Base-by-base conservation (phyloP, 768 basidiomycete species). In the Amanita subjunquillea region DNA sequence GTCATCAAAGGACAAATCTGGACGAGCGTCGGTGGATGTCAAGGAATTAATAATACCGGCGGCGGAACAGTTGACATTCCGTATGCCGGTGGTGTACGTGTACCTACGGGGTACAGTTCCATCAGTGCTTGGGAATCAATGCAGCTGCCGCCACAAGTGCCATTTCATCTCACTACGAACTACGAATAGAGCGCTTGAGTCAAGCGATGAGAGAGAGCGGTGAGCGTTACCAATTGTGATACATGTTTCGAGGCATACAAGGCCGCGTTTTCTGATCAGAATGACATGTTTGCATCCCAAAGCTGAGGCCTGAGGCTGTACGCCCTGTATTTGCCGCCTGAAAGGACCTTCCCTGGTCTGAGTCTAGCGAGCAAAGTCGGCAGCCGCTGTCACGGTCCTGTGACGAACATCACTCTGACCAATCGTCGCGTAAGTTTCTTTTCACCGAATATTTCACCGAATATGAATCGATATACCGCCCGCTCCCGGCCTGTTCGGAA, bases 1-100 rank as follows among this genome's bases (percentile, higher is more conserved):
- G 50, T 51, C 50, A 51, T 43, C 34, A n/a, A 12, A 41, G 23
- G 17, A 41, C 40, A 22, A 42, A 30, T 51, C 41, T 32, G 50
- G 34, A n/a, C 48, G 47, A 22, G 36, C 12, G 49, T 50, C 49
- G 49, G 49, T 37, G 32, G 10, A 39, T n/a, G 27, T 37, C 49
- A 50, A 32, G 49, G 37, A 36, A 29, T 50, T 50, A 36, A 40
- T 27, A 29, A 38, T 40, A 27, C 49, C 34, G 38, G 23, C n/a
- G 37, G 37, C 49, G 49, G 49, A 29, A 30, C 6, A 23, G 15
- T 25, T 10, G 9, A 10, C 34, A 12, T 32, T 39, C 48, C 48
- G 48, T 47, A 47, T 25, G 47, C 47, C 47, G 47, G 36, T 34
- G 22, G 22, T 6, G 22, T 48, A 17, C 20, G 36, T 34, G 23